A percentile compares a stretch with the other conserved stretches of the same genome.
Evolutionary conservation across 75 land plant species (phyloP).

Genomic region (Chamaecyparis obtusa): DNA sequence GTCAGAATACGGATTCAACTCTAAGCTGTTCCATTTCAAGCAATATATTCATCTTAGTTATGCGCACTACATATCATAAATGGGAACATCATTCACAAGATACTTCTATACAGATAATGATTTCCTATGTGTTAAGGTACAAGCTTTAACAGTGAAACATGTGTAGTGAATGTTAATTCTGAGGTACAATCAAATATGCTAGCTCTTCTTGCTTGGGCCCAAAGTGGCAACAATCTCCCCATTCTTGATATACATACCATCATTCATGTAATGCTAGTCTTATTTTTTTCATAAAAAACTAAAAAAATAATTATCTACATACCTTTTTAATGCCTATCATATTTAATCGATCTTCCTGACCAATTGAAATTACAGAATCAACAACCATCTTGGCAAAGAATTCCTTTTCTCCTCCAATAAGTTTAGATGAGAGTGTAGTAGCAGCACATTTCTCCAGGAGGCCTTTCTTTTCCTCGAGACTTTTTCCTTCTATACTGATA

Average conservation of each 20-base stretch:
- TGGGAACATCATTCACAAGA: background rate
- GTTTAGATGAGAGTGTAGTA: conserved; percentile 89
- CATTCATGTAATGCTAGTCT: background rate
- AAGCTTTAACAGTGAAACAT: background rate
- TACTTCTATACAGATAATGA: background rate
- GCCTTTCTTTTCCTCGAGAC: conserved; percentile 83
- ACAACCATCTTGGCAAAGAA: conserved; percentile 99
- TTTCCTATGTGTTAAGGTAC: background rate
- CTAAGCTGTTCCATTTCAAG: background rate
- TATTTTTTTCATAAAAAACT: background rate
- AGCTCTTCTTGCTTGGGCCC: background rate
- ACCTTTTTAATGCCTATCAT: conserved; percentile 98
- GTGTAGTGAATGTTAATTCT: background rate
- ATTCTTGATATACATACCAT: background rate
- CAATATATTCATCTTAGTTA: too few species aligned
- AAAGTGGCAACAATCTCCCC: background rate
- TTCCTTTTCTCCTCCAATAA: conserved; percentile 98
- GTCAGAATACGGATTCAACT: too few species aligned
- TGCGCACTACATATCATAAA: too few species aligned
- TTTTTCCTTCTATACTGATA: conserved; percentile 92
- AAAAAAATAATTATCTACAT: background rate
- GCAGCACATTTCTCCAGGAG: conserved; percentile 93
- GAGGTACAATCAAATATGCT: background rate
- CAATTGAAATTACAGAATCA: conserved; percentile 87
- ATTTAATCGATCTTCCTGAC: conserved; percentile 83